Conservation (phyloP, 306 rosid species). For the Oemleria cerasiformis region DNA sequence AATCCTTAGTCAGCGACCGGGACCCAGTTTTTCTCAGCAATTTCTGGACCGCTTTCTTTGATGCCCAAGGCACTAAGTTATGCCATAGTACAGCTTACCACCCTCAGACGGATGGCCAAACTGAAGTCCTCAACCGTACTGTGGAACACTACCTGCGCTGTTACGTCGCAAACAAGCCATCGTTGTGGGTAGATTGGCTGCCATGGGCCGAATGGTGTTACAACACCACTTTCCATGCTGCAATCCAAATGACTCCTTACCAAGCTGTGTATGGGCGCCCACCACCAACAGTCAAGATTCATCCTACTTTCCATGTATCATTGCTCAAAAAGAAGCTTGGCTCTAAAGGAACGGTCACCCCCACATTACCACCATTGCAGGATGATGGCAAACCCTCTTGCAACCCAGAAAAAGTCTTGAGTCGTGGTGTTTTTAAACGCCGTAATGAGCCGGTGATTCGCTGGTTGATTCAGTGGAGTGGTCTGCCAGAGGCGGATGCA, state of each 20-base stretch:
- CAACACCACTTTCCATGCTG: neutral
- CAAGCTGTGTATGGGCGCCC: neutral
- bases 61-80: too few relatives aligned
- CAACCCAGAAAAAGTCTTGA: too few relatives aligned
- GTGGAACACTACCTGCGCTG: too few relatives aligned
- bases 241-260: neutral
- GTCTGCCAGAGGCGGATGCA: neutral
- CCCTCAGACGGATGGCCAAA: too few relatives aligned
- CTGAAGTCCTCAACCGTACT: too few relatives aligned
- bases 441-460: neutral
- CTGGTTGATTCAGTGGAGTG: neutral
- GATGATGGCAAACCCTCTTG: neutral
- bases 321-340: neutral
- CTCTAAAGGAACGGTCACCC: accelerated
- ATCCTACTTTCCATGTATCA: neutral
- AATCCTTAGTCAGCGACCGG: neutral
- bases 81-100: too few relatives aligned
- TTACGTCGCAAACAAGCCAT: too few relatives aligned
- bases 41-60: neutral
- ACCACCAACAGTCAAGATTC: neutral
- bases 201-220: too few relatives aligned
- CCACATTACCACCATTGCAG: neutral
- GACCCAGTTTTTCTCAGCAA: neutral
- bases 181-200: too few relatives aligned
- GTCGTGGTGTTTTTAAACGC: neutral